Conservation (phyloP, 139 green algal species). For the Tetratostichococcus sp. region DNA sequence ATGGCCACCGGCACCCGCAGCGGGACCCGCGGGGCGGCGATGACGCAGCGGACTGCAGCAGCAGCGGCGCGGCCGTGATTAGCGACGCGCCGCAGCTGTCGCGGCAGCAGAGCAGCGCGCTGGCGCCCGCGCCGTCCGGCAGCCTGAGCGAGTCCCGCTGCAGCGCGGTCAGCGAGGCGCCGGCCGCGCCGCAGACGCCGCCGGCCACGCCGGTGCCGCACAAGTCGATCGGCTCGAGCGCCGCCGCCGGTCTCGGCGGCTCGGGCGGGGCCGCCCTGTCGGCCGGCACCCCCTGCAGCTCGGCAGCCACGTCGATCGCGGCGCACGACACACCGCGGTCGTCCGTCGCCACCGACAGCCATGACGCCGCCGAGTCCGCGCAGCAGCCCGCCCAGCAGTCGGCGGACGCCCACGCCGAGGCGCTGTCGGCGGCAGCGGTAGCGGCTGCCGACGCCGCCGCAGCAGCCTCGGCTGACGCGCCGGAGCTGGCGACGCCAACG, state of each 20-base stretch:
- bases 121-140: background rate
- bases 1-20: background rate
- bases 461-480: background rate
- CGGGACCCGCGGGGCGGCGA: background rate
- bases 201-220: background rate
- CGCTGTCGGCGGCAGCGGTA: background rate
- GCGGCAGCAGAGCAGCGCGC: background rate
- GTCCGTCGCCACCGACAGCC: background rate
- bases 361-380: background rate
- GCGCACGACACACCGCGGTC: background rate
- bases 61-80: background rate
- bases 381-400: slow-evolving; percentile 3
- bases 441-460: background rate
- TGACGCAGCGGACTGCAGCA: background rate
- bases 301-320: background rate
- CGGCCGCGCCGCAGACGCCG: background rate
- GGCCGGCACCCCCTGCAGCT: background rate
- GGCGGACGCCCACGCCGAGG: background rate
- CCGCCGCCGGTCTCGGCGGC: background rate
- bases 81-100: background rate
- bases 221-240: background rate
- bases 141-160: background rate
- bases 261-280: background rate
- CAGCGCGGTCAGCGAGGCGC: background rate
- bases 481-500: background rate